Evolutionary conservation across 169 alveolate species (phyloP), one percentile per base, ranked within the genome.

Genomic region (Eimeria praecox): DNA sequence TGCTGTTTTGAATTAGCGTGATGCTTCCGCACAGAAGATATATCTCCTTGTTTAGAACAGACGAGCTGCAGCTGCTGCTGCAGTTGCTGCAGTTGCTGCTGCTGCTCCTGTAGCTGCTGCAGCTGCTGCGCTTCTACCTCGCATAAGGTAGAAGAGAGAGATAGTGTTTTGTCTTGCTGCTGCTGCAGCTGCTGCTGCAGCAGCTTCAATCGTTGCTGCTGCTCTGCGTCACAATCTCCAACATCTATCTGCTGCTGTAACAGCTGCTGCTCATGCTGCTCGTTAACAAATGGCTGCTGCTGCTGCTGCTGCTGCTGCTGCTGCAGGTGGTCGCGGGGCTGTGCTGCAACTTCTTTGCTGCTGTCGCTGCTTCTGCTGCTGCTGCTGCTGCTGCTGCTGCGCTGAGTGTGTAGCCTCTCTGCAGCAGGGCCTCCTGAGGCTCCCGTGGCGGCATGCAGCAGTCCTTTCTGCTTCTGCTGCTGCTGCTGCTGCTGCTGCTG

Each of bases 21-120:
- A 14, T 59, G 69, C 69, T 59, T 14, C 69, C 3, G 69, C 69
- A 18, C 30, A 3, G n/a, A 9, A 59, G 69, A 20, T 59, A 20
- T 18, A 3, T 18, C 69, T 20, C 69, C 30, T 27, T 59, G 18
- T 59, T 14, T 27, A 59, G 69, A 6, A 27, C 30, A 59, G 69
- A 59, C 69, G 30, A 59, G 18, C n/a, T 59, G 69, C 69, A 59
- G 82, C n/a, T 71, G 82, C 46, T 30, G 82, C 82, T 71, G 82
- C 52, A 71, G 82, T 44, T n/a, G 82, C 82, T 71, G 40, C 85
- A 42, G 85, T 33, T 73, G 85, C 52, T 73, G 85, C 46, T 73
- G 85, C 85, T 38, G 85, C 85, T 38, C 56, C 85, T 35, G 54
- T 54, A 16, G 52, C 16, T 73, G 85, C 85, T 35, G 85, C 85